Evolutionary conservation across 306 rosid genomes (phyloP), one percentile per base, ranked within the genome.

Genomic region (Cicer pinnatifidum): DNA sequence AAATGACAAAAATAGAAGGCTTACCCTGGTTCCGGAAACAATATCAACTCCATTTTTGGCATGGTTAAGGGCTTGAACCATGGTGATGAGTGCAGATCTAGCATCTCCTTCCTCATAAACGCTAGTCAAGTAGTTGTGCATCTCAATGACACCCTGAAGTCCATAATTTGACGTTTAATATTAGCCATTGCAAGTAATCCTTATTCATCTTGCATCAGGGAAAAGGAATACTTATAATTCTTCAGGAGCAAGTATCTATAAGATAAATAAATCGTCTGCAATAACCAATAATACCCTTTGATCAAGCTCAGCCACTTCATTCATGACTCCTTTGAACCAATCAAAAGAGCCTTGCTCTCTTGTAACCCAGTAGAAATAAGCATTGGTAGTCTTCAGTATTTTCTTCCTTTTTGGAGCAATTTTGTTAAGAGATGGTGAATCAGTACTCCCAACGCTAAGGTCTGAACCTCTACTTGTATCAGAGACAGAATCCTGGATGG

Each of bases 301-400:
- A 88, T 95, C 99, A 71, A 84, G 89, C 61, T 90, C 96, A 16
- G 97, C 96, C 66, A 95, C 91, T 87, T 95, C 99, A 79, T 95
- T 95, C 99, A 95, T 95, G 51, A 95, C 97, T 71, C 97, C 99
- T 86, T 95, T 95, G 81, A 95, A 95, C 99, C 99, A 95, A 89
- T 95, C 99, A 68, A 95, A 95, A 46, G 99, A 95, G 41, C 99
- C 99, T 78, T 95, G 99, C 80, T 95, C 99, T 82, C 97, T 88
- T 39, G 99, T 95, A 56, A 95, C 97, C 99, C 99, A 95, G 80
- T 92, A 95, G 52, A 95, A 95, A 85, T 90, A 92, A 47, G 99
- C 97, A 56, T 95, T 95, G 40, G 97, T 92, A 47, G 99, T 95
- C 84, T 89, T 95, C 78, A 95, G 70, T 67, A 86, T 41, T 72